phyloP scores from a whole-genome alignment of 2,329 filamentous ascomycete species.

The Botrytis elliptica region DNA sequence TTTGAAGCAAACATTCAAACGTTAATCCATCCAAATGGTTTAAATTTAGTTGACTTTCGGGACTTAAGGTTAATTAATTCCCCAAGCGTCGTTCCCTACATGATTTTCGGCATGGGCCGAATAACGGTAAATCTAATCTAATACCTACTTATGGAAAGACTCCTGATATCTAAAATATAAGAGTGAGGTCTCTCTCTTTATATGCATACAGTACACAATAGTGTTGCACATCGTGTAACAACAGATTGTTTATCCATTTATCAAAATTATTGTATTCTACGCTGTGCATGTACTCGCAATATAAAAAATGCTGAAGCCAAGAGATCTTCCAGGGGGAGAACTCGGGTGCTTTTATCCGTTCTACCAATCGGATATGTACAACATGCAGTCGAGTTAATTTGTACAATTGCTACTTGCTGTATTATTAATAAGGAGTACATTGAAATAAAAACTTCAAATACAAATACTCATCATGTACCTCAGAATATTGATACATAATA shows the following conservation, averaged over 20 bases:
- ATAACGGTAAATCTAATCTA: background rate
- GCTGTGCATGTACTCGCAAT: background rate
- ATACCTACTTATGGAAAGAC: background rate
- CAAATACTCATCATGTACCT: background rate
- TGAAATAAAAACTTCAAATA: background rate
- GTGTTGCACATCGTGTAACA: background rate
- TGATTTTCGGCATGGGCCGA: background rate
- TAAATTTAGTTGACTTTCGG: background rate
- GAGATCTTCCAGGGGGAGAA: background rate
- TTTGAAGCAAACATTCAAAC: background rate
- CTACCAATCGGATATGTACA: background rate
- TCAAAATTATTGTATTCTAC: background rate
- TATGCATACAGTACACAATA: background rate
- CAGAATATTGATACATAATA: background rate
- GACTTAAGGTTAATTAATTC: background rate
- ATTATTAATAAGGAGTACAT: background rate
- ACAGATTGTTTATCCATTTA: background rate
- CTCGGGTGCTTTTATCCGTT: background rate
- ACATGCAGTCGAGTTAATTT: background rate
- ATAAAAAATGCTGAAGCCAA: background rate
- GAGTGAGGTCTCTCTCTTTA: background rate
- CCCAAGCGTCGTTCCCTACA: background rate
- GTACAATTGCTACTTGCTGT: background rate
- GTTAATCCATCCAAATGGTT: background rate
- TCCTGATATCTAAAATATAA: background rate